Conservation (phyloP, 78 protist genomes). For the Dictyostelium capitatum region DNA sequence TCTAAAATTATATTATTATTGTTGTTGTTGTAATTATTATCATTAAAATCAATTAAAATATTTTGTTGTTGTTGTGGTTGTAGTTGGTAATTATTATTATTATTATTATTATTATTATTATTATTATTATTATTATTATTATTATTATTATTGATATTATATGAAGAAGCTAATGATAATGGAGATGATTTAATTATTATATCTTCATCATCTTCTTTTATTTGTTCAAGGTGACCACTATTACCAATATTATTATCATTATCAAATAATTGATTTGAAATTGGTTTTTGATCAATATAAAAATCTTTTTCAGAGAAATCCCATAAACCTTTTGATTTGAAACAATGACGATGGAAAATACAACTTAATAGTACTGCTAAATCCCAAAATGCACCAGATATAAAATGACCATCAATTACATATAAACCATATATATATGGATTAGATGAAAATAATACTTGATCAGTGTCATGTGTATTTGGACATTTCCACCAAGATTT, state of each 20-base stretch:
- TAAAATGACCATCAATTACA: conserved; percentile 39
- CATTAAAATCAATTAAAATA: neutral
- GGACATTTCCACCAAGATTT: conserved; percentile 5
- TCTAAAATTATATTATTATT: conserved; percentile 11
- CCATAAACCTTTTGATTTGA: conserved; percentile 70
- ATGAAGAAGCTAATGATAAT: neutral
- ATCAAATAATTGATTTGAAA: neutral
- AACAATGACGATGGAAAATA: conserved; percentile 79
- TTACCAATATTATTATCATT: neutral
- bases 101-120: conserved; percentile 26
- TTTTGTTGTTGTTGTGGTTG: too few species aligned
- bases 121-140: conserved; percentile 17
- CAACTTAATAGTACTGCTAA: conserved; percentile 51
- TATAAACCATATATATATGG: conserved; percentile 56
- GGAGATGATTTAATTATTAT: neutral
- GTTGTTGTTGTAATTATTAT: conserved; percentile 18
- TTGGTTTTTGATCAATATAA: conserved; percentile 17
- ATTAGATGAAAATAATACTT: neutral
- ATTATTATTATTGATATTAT: neutral
- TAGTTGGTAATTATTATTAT: neutral
- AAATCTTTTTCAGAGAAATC: conserved; percentile 48
- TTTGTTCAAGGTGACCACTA: neutral
- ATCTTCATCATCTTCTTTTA: neutral
- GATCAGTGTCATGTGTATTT: too few species aligned
- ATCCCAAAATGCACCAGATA: conserved; percentile 74